These are phyloP conservation scores for Astraeus odoratus DNA, from an alignment of 768 basidiomycete species.

Conservation along the genomic window DNA sequence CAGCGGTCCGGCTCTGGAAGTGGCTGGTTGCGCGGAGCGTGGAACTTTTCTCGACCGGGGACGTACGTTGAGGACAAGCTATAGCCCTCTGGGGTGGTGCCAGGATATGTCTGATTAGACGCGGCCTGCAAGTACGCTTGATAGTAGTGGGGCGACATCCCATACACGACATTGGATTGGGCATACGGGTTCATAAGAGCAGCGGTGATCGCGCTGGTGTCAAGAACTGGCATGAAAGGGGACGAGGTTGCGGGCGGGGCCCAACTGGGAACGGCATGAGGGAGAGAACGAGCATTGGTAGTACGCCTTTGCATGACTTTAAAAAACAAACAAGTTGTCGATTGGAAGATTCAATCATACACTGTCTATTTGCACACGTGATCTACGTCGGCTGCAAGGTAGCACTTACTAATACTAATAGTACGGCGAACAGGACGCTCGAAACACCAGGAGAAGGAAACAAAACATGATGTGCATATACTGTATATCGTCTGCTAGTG, in stretches of 20 bases:
- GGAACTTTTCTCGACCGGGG: slow-evolving; percentile 10
- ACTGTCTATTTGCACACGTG: too few species aligned
- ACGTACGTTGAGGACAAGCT: slow-evolving; percentile 33
- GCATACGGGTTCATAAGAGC: slow-evolving; percentile 25
- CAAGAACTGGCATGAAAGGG: slow-evolving; percentile 13
- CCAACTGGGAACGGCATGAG: background rate
- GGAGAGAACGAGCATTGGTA: too few species aligned
- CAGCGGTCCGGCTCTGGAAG: background rate
- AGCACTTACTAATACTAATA: background rate
- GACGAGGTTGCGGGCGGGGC: background rate
- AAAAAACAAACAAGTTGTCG: too few species aligned
- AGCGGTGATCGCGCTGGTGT: slow-evolving; percentile 20
- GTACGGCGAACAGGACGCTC: slow-evolving; percentile 5
- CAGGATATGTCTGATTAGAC: slow-evolving; percentile 10
- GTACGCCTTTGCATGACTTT: too few species aligned
- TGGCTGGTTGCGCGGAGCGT: background rate
- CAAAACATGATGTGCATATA: slow-evolving; percentile 16
- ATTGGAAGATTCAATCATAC: too few species aligned
- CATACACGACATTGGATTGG: slow-evolving; percentile 22
- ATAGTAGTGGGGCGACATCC: slow-evolving; percentile 44
- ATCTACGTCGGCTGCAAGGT: slow-evolving; percentile 1
- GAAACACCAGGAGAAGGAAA: slow-evolving; percentile 2
- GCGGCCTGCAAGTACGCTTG: slow-evolving; percentile 43
- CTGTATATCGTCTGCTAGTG: slow-evolving; percentile 20
- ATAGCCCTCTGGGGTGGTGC: slow-evolving; percentile 30